phyloP scores from a whole-genome alignment of 306 rosid genomes.

The Rubus idaeus region DNA sequence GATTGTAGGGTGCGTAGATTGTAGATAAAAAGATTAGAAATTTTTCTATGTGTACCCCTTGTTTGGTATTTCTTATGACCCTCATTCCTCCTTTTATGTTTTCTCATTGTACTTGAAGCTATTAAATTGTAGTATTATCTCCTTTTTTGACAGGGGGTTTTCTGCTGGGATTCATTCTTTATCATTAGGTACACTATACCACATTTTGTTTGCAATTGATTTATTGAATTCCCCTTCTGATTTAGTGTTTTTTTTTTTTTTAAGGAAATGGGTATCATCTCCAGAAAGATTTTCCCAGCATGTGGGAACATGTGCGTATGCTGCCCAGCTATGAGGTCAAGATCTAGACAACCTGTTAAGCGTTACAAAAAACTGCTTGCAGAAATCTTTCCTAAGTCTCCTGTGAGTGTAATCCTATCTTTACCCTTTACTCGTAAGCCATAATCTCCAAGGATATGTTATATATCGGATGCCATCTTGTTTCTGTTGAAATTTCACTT shows the following conservation, averaged over 20 bases:
- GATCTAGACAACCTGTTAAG: slow-evolving; percentile 94
- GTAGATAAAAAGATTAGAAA: too few species aligned
- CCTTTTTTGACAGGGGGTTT: background rate
- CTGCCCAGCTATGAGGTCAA: slow-evolving; percentile 95
- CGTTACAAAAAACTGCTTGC: slow-evolving; percentile 87
- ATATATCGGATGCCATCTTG: background rate
- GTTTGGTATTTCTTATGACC: background rate
- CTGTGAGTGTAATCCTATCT: slow-evolving; percentile 38
- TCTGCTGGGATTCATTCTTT: background rate
- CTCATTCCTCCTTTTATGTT: slow-evolving; percentile 1
- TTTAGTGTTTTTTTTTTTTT: background rate
- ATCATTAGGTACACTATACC: background rate
- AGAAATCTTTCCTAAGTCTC: slow-evolving; percentile 89
- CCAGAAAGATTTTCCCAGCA: slow-evolving; percentile 91
- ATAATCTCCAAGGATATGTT: background rate
- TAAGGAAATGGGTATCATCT: slow-evolving; percentile 88
- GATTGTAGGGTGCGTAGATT: background rate
- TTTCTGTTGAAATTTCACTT: background rate
- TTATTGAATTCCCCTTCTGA: background rate
- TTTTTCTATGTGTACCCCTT: background rate
- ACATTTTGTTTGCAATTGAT: background rate
- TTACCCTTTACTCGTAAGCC: background rate
- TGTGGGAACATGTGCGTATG: slow-evolving; percentile 96
- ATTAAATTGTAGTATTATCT: background rate
- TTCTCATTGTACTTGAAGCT: background rate